Conservation (phyloP, 129 eudicot species). For the Chrysanthemum seticuspe region DNA sequence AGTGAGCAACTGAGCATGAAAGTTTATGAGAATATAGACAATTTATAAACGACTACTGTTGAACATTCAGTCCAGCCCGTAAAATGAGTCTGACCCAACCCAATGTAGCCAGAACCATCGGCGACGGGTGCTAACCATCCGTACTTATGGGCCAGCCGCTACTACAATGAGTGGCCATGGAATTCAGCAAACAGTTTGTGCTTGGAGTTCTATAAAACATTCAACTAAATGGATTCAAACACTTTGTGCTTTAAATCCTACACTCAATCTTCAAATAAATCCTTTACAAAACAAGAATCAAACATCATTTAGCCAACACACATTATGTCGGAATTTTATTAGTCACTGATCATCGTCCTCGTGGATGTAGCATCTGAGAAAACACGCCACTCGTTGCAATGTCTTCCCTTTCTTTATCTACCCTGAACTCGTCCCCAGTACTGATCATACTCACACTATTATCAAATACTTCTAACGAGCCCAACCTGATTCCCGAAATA, state of each 20-base stretch:
- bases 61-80: too few relatives aligned
- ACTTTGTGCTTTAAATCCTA: conserved; percentile 23
- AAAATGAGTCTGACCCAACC: too few relatives aligned
- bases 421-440: conserved; percentile 45
- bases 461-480: conserved; percentile 65
- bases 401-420: conserved; percentile 75
- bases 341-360: conserved; percentile 61
- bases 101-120: too few relatives aligned
- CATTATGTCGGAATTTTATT: not conserved
- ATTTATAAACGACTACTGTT: too few relatives aligned
- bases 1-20: too few relatives aligned
- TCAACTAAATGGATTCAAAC: not conserved
- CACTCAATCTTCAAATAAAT: conserved; percentile 18
- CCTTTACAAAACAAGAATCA: conserved; percentile 24
- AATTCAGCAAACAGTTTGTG: too few relatives aligned
- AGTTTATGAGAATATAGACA: too few relatives aligned
- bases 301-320: not conserved
- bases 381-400: conserved; percentile 81
- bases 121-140: too few relatives aligned
- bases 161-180: too few relatives aligned
- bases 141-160: too few relatives aligned
- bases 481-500: conserved; percentile 60
- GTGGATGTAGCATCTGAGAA: conserved; percentile 92
- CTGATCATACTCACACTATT: conserved; percentile 73
- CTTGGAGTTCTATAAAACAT: not conserved